Evolutionary conservation across 129 eudicot genomes (phyloP).

Genomic region (Dittrichia graveolens): DNA sequence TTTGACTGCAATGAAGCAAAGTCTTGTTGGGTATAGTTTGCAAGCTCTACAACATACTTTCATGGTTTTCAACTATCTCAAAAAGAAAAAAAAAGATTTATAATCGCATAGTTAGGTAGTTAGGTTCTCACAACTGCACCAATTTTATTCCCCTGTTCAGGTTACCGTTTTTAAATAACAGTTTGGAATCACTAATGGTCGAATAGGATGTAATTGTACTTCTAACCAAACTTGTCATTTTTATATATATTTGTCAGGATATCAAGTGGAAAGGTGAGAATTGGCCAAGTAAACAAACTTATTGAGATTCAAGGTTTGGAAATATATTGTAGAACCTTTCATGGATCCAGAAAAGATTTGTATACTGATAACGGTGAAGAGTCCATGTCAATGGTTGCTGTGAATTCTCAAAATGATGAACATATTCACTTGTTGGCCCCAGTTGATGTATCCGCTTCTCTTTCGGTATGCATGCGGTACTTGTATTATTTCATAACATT

Average conservation of each 20-base stretch:
- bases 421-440: slow-evolving; percentile 63
- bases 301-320: slow-evolving; percentile 83
- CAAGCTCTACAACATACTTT: slow-evolving; percentile 19
- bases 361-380: slow-evolving; percentile 36
- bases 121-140: slow-evolving; percentile 1
- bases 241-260: slow-evolving; percentile 39
- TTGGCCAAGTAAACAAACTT: slow-evolving; percentile 79
- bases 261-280: slow-evolving; percentile 58
- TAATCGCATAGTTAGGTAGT: slow-evolving; percentile 6
- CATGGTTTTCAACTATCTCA: background rate
- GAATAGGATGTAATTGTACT: slow-evolving; percentile 24
- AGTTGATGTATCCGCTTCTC: slow-evolving; percentile 67
- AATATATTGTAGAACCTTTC: slow-evolving; percentile 59
- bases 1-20: slow-evolving; percentile 79
- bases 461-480: slow-evolving; percentile 62
- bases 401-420: slow-evolving; percentile 37
- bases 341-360: slow-evolving; percentile 34
- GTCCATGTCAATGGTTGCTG: slow-evolving; percentile 36
- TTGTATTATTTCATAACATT: slow-evolving; percentile 14
- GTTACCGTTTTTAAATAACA: background rate
- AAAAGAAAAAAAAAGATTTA: background rate
- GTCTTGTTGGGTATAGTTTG: slow-evolving; percentile 55
- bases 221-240: slow-evolving; percentile 18
- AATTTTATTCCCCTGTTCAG: background rate
- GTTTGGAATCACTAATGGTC: background rate